Evolutionary conservation across 2,329 filamentous ascomycete species (phyloP), one percentile per base, ranked within the genome.

Genomic region (Cephalotrichum gorgonifer): DNA sequence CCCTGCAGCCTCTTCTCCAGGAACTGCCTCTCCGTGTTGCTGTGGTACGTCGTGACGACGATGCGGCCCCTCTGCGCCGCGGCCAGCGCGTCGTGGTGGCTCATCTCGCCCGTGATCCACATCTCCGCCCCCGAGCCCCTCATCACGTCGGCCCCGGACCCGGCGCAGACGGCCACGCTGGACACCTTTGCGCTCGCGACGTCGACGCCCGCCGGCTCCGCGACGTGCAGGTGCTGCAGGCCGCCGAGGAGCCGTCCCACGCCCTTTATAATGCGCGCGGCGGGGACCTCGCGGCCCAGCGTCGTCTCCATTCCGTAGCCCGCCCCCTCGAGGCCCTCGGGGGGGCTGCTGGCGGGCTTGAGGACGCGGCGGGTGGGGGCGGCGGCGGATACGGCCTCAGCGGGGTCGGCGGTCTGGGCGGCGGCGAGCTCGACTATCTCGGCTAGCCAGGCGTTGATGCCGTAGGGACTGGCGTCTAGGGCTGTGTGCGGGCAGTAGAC

Each of bases 401-500:
- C 22, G 20, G 44, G 20, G 23, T 25, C 33, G 3, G 45, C 22
- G 22, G 27, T 27, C 7, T 43, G 31, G 3, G 26, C n/a, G 52
- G 62, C 62, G 44, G 59, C 57, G 9, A 80, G 82, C 2, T 83
- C 82, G 20, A 96, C 79, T 44, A 94, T 83, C 60, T 94, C 86
- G 52, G 88, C 88, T 9, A 98, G 81, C 91, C 91, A 98, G 64
- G 95, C 88, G 61, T 90, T 94, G 56, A 98, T 79, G 4, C 93
- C 93, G 17, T 83, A 80, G 1, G 82, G 79, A 1, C 87, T 87
- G 35, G 88, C 88, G 65, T 98, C 93, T 41, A 97, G 81, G 14
- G 93, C 91, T 1, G 93, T 98, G 68, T 98, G 93, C 1, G 93
- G 93, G 55, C 85, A 89, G 72, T 97, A 98, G 50, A 98, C 89